phyloP scores from a whole-genome alignment of 2,329 filamentous ascomycete species.

The Coleophoma eucalyptorum region DNA sequence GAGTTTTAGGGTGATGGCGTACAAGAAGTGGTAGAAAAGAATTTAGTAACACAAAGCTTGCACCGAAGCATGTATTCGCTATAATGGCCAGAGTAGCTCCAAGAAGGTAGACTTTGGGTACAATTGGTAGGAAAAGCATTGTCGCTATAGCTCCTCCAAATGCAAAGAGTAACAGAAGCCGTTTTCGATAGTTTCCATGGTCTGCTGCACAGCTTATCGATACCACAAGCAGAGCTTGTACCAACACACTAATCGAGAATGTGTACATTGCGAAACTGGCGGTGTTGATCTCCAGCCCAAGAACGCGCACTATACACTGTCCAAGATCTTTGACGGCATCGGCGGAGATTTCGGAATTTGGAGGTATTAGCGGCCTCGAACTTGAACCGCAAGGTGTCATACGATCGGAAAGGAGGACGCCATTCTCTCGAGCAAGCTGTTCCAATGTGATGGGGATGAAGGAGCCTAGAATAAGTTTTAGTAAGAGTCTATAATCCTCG shows the following conservation, averaged over 20 bases:
- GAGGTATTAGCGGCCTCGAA: slow-evolving; percentile 14
- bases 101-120: slow-evolving; percentile 71
- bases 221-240: slow-evolving; percentile 88
- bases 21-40: slow-evolving; percentile 92
- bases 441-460: slow-evolving; percentile 97
- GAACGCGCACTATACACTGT: slow-evolving; percentile 79
- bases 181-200: slow-evolving; percentile 89
- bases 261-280: slow-evolving; percentile 98
- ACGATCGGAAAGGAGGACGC: slow-evolving; percentile 76
- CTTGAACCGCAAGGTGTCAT: slow-evolving; percentile 63
- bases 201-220: slow-evolving; percentile 96
- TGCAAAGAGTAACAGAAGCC: slow-evolving; percentile 79
- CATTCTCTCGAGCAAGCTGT: slow-evolving; percentile 87
- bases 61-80: slow-evolving; percentile 90
- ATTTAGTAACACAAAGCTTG: slow-evolving; percentile 92
- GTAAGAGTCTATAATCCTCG: not conserved
- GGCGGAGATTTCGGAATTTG: slow-evolving; percentile 14
- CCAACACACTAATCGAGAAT: slow-evolving; percentile 85
- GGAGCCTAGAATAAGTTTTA: slow-evolving; percentile 53
- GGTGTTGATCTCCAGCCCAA: slow-evolving; percentile 87
- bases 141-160: slow-evolving; percentile 76
- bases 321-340: slow-evolving; percentile 35
- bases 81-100: slow-evolving; percentile 83
- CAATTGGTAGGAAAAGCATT: slow-evolving; percentile 83
- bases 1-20: slow-evolving; percentile 62